These are phyloP conservation scores for Gossypium anomalum DNA, from an alignment of 345 rosid species.

Conservation along the genomic window DNA sequence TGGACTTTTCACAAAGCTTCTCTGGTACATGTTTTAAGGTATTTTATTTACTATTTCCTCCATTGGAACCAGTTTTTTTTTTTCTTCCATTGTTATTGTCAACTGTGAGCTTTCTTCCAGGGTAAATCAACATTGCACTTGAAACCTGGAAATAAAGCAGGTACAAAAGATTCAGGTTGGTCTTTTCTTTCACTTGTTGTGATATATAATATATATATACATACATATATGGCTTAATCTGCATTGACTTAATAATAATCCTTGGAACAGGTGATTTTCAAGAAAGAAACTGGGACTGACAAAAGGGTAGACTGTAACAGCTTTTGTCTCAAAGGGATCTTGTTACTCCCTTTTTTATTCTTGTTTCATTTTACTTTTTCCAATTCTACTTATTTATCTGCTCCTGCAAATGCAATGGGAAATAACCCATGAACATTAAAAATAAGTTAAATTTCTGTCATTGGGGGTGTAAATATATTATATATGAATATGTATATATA, in stretches of 20 bases:
- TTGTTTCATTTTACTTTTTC: conserved; percentile 13
- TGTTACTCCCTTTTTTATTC: conserved; percentile 14
- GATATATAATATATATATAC: neutral
- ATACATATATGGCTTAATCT: neutral
- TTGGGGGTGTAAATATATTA: neutral
- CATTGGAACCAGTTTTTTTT: neutral
- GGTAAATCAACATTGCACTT: conserved; percentile 35
- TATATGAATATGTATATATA: neutral
- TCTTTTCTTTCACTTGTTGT: neutral
- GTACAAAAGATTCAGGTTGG: conserved; percentile 31
- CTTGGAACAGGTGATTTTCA: conserved; percentile 25
- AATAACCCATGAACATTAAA: conserved; percentile 31
- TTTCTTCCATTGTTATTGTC: neutral
- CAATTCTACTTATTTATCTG: conserved; percentile 20
- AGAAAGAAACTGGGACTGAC: conserved; percentile 42
- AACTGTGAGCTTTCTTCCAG: conserved; percentile 23
- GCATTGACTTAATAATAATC: neutral
- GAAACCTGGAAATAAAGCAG: conserved; percentile 31
- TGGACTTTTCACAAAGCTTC: conserved; percentile 41
- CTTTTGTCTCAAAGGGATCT: conserved; percentile 30
- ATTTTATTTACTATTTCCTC: conserved; percentile 16
- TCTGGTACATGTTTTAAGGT: conserved; percentile 46
- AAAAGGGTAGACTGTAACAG: conserved; percentile 16
- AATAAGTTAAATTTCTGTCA: conserved; percentile 15
- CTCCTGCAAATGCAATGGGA: conserved; percentile 46